Evolutionary conservation across 164 flowering plant species (phyloP), one percentile per base, ranked within the genome.

Genomic region (Cinnamomum chago): DNA sequence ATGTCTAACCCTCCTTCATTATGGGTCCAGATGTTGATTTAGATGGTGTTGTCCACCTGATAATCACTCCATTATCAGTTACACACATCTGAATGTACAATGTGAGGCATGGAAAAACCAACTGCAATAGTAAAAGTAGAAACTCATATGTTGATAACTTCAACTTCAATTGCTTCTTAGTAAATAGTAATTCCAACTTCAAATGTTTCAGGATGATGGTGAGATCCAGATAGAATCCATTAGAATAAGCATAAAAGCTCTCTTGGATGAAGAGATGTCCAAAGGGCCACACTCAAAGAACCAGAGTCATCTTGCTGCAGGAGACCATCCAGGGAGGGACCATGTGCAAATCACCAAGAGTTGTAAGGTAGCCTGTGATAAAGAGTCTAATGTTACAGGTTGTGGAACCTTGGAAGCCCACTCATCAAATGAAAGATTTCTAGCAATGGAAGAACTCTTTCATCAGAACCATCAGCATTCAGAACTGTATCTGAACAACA

Each of bases 181-280:
- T 5, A 18, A 27, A 14, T 30, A 23, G 47, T 65, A 27, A 65
- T 25, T 10, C 18, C 5, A 67, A 30, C 35, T 24, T 22, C 13
- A 60, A 67, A 72, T 71, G 67, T 79, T 78, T 74, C 85, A 90
- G 95, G 88, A 80, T 73, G 80, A 22, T 72, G 83, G 79, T 67
- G 82, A 82, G 73, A 79, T 71, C 67, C 75, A 65, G 50, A 70
- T 22, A n/a, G 86, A 76, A 68, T 55, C 60, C 72, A 66, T 67
- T 62, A 88, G 81, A 73, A 85, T 87, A 76, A 92, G 94, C 76
- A 88, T 91, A 71, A 92, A 92, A 83, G 85, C 83, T 75, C 91
- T 92, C 58, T 88, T 91, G 72, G 93, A 90, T 76, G 90, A 89
- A 81, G 94, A 92, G 75, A 87, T 94, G 91, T 76, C 80, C 58